Percentiles rank a stretch among this genome's conserved stretches.
Conservation (phyloP, 352 stramenopile species). For the Pythium brachiatum region DNA sequence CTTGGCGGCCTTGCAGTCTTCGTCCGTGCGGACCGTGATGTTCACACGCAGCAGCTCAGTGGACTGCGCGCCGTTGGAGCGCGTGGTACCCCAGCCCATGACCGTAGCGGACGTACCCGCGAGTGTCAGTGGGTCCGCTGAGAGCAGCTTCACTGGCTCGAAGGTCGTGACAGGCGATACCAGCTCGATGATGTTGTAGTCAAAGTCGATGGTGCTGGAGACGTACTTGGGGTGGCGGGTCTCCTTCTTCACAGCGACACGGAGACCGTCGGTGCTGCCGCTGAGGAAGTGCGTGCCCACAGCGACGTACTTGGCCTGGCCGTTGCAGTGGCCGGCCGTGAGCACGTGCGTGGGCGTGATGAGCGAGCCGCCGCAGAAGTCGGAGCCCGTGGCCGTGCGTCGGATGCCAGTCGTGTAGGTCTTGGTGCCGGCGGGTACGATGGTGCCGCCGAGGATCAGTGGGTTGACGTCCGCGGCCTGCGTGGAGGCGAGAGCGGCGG, state of each 20-base stretch:
- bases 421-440: constrained; percentile 36
- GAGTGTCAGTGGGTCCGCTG: background rate
- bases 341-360: constrained; percentile 46
- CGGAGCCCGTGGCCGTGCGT: constrained; percentile 1
- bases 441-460: constrained; percentile 50
- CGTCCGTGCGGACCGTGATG: constrained; percentile 39
- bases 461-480: constrained; percentile 13
- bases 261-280: constrained; percentile 39
- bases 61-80: constrained; percentile 27
- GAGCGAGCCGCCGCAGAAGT: constrained; percentile 38
- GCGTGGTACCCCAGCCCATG: constrained; percentile 26
- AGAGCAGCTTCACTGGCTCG: constrained; percentile 1
- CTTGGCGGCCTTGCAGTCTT: constrained; percentile 27
- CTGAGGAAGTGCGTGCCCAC: constrained; percentile 57
- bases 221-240: constrained; percentile 14
- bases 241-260: constrained; percentile 10
- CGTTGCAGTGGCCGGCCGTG: constrained; percentile 49
- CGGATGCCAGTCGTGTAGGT: constrained; percentile 31
- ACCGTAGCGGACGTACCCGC: constrained; percentile 27
- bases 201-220: constrained; percentile 19
- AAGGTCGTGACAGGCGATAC: background rate
- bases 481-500: background rate
- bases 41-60: constrained; percentile 41
- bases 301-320: constrained; percentile 37
- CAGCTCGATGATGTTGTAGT: constrained; percentile 53